Conservation (phyloP, 1,284 basidiomycete species). For the Athelia psychrophila region DNA sequence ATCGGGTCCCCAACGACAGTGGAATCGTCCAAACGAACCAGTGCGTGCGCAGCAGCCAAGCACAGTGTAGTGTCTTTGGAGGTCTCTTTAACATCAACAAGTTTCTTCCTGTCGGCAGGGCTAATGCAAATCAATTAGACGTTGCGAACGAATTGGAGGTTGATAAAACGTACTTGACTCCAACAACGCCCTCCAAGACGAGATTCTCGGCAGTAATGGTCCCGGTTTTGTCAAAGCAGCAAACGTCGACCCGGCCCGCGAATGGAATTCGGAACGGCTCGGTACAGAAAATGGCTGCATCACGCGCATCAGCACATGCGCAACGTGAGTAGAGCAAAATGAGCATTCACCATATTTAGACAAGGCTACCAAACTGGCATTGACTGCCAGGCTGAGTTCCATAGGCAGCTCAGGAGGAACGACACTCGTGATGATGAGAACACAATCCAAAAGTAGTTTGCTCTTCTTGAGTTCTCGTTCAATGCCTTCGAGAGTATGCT, state of each 20-base stretch:
- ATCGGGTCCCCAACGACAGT: conserved; percentile 97
- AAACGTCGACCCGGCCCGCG: conserved; percentile 92
- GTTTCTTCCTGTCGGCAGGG: conserved; percentile 53
- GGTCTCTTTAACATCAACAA: conserved; percentile 79
- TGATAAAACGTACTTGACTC: conserved; percentile 65
- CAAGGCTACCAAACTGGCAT: conserved; percentile 89
- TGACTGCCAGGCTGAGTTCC: conserved; percentile 94
- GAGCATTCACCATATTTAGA: conserved; percentile 78
- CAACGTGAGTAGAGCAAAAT: neutral
- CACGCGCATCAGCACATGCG: conserved; percentile 5
- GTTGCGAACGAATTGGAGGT: neutral
- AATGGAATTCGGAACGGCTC: conserved; percentile 96
- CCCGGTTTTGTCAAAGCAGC: conserved; percentile 98
- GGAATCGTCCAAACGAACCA: conserved; percentile 92
- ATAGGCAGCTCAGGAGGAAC: conserved; percentile 95
- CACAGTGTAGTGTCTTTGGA: conserved; percentile 81
- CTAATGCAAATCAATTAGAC: conserved; percentile 30
- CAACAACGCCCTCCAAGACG: conserved; percentile 90
- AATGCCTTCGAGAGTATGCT: conserved; percentile 50
- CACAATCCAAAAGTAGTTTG: conserved; percentile 89
- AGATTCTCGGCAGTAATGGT: conserved; percentile 95
- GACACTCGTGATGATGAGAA: conserved; percentile 93
- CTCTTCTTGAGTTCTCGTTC: conserved; percentile 90
- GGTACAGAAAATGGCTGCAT: conserved; percentile 91
- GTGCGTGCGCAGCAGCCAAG: conserved; percentile 92